Percentiles rank a stretch among this genome's conserved stretches.
Evolutionary conservation across 129 eudicot genomes (phyloP).

Genomic region (Saposhnikovia divaricata): DNA sequence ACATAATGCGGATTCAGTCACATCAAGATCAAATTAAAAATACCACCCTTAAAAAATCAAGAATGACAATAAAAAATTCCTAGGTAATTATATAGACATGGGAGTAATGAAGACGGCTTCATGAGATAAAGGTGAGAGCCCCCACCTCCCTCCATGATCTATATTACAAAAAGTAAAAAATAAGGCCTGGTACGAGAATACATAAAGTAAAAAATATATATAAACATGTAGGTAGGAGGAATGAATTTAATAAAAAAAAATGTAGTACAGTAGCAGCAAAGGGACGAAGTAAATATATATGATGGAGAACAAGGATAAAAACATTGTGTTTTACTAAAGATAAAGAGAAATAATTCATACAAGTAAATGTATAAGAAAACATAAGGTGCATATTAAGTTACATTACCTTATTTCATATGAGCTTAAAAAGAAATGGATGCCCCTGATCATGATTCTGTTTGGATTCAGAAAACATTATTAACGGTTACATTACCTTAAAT

Average conservation of each 20-base stretch:
- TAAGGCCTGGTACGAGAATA: neutral
- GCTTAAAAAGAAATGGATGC: neutral
- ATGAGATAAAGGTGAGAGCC: neutral
- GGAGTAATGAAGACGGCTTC: neutral
- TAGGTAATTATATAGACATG: neutral
- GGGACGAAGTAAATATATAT: neutral
- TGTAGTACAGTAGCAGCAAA: neutral
- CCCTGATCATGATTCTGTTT: neutral
- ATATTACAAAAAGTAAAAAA: neutral
- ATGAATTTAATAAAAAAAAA: neutral
- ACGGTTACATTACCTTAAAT: slow-evolving; percentile 51
- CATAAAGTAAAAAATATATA: neutral
- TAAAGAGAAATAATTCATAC: neutral
- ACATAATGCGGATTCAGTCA: neutral
- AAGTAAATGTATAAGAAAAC: neutral
- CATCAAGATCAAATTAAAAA: neutral
- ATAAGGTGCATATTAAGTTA: neutral
- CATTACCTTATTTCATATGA: slow-evolving; percentile 14
- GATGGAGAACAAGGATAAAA: neutral
- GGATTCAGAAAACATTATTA: neutral
- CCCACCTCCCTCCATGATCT: neutral
- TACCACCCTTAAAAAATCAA: neutral
- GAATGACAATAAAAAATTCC: neutral
- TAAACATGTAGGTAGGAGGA: neutral
- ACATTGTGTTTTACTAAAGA: neutral